These are phyloP conservation scores for Porodaedalea pini DNA, from an alignment of 1,284 basidiomycete species.

Conservation along the genomic window DNA sequence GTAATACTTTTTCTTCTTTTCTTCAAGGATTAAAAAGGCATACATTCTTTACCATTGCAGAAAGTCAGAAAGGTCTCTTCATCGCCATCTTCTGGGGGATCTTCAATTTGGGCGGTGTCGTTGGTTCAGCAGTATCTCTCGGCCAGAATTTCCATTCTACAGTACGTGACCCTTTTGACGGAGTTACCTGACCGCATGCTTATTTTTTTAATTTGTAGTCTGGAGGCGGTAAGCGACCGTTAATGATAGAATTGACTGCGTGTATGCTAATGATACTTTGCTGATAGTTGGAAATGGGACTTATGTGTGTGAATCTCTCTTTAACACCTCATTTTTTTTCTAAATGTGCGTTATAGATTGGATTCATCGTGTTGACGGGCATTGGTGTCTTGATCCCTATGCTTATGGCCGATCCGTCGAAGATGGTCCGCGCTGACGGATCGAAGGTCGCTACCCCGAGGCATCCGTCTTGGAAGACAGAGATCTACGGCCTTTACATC, in stretches of 20 bases:
- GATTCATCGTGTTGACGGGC: conserved; percentile 34
- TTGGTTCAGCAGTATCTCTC: conserved; percentile 58
- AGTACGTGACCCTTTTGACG: conserved; percentile 25
- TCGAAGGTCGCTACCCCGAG: conserved; percentile 29
- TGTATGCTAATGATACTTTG: not conserved
- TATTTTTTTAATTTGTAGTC: not conserved
- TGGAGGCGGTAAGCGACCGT: conserved; percentile 7
- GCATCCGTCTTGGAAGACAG: conserved; percentile 37
- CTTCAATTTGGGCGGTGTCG: conserved; percentile 64
- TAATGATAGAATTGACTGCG: no score
- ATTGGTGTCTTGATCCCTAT: conserved; percentile 33
- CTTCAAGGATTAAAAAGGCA: not conserved
- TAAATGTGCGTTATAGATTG: conserved; percentile 27
- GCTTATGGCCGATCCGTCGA: conserved; percentile 34
- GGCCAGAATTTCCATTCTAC: conserved; percentile 47
- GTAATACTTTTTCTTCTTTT: conserved; percentile 41
- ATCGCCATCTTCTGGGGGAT: conserved; percentile 64
- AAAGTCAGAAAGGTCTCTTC: conserved; percentile 37
- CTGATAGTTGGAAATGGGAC: conserved; percentile 31
- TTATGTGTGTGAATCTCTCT: conserved; percentile 24
- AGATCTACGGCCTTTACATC: conserved; percentile 34
- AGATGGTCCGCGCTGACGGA: conserved; percentile 37
- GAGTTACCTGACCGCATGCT: not conserved
- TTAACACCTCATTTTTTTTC: not conserved
- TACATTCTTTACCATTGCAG: conserved; percentile 17